Evolutionary conservation across 192 early-diverging fungal genomes (phyloP), one percentile per base, ranked within the genome.

Genomic region (Podila horticola): DNA sequence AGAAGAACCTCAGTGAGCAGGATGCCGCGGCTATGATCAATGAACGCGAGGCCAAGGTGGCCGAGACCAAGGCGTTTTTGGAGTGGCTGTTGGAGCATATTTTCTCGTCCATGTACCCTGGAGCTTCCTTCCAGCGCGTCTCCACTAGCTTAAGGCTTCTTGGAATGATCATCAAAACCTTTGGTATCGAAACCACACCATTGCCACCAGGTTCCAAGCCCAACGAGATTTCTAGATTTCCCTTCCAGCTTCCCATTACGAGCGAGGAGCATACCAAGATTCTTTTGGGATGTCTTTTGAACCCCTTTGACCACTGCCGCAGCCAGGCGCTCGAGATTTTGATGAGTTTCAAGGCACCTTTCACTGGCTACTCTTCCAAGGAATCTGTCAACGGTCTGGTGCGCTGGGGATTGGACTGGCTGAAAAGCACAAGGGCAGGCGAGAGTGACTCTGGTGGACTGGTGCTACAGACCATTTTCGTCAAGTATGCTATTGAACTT

Each of bases 391-490:
- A 87, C 30, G 70, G 82, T 17, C 67, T 95, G 64, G 77, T 94
- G 8, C 81, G 85, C 51, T 90, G 90, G 74, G 92, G 89, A 5
- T 71, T 95, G 29, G 79, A 82, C 38, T 83, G 88, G 81, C 84
- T 94, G 29, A 84, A 74, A 66, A 93, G 91, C 70, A 89, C 90
- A 15, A 81, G 93, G 13, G 92, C 94, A 15, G 89, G 90, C 20
- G 93, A 97, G 75, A 93, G 94, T 75, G 94, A 94, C 59, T 90
- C 91, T 70, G 96, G 94, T 34, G 93, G 94, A n/a, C 87, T 93
- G 73, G 82, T 95, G 15, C 84, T 96, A 45, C 88, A 93, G 24
- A 86, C 93, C 75, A 74, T 96, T 26, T 96, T 95, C 85, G 84
- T 86, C 36, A 94, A 94, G 67, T 96, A 94, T 83, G 92, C 95